Conservation (phyloP, 139 green algal genomes). For the Coelastrella sp. region DNA sequence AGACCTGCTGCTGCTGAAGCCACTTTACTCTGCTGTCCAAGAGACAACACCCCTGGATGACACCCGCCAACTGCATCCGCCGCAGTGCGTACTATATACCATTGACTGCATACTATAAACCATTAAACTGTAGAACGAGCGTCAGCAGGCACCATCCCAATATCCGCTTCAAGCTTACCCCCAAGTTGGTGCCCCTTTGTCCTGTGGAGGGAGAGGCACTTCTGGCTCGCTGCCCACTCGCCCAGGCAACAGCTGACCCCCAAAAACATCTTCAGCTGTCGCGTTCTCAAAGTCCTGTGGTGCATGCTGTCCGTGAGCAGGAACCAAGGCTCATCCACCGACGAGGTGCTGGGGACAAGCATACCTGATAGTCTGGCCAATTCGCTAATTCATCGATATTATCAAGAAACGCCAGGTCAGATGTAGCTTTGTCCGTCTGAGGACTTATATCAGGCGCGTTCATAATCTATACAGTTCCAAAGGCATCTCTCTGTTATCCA, state of each 20-base stretch:
- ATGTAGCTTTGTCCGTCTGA: conserved; percentile 28
- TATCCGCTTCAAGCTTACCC: not conserved
- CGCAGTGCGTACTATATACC: too few relatives aligned
- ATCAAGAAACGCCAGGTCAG: conserved; percentile 41
- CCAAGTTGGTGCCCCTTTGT: not conserved
- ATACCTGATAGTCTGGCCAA: conserved; percentile 44
- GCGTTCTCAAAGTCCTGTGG: conserved; percentile 40
- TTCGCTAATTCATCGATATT: conserved; percentile 42
- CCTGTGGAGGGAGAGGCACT: not conserved
- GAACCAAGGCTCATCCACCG: too few relatives aligned
- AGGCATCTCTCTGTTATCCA: not conserved
- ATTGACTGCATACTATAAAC: too few relatives aligned
- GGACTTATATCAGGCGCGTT: not conserved
- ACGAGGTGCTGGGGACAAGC: not conserved
- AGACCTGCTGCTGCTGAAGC: too few relatives aligned
- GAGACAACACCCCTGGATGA: too few relatives aligned
- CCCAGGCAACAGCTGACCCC: conserved; percentile 11
- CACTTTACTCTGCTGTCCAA: too few relatives aligned
- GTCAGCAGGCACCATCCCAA: not conserved
- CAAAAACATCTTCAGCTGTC: conserved; percentile 42
- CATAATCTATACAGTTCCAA: not conserved
- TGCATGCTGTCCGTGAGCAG: too few relatives aligned
- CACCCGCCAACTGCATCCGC: too few relatives aligned
- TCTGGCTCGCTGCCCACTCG: conserved; percentile 26
- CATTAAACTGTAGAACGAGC: too few relatives aligned